Conservation (phyloP, 1,284 basidiomycete genomes). For the Malassezia globosa region DNA sequence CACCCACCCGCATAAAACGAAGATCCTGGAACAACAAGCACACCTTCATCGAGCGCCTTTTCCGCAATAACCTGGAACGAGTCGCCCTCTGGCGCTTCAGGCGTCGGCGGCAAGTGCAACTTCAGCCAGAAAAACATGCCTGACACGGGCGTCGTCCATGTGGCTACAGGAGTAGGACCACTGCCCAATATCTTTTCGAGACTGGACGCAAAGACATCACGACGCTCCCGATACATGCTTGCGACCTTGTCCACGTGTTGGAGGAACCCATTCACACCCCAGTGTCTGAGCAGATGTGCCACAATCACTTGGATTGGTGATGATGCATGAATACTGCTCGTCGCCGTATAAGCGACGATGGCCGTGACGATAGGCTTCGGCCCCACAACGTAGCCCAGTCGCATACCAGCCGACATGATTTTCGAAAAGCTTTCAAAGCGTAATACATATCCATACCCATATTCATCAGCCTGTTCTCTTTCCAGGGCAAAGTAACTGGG, state of each 20-base stretch:
- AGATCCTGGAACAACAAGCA: slow-evolving; percentile 66
- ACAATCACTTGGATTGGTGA: slow-evolving; percentile 65
- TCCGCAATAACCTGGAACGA: slow-evolving; percentile 65
- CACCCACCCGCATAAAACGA: slow-evolving; percentile 50
- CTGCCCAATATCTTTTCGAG: slow-evolving; percentile 61
- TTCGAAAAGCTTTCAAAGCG: slow-evolving; percentile 57
- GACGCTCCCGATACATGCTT: slow-evolving; percentile 65
- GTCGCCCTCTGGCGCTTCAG: slow-evolving; percentile 52
- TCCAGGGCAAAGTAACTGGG: slow-evolving; percentile 41
- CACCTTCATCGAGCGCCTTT: slow-evolving; percentile 66
- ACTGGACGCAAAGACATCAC: slow-evolving; percentile 67
- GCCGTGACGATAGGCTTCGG: slow-evolving; percentile 62
- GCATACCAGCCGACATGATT: slow-evolving; percentile 47
- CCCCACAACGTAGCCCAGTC: slow-evolving; percentile 68
- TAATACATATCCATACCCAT: slow-evolving; percentile 39
- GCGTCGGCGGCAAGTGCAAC: slow-evolving; percentile 34
- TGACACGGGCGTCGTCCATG: slow-evolving; percentile 70
- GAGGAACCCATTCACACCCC: slow-evolving; percentile 60
- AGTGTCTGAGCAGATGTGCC: slow-evolving; percentile 60
- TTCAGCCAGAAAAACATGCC: slow-evolving; percentile 53
- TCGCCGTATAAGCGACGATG: slow-evolving; percentile 60
- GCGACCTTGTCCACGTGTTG: slow-evolving; percentile 61
- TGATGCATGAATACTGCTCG: slow-evolving; percentile 63
- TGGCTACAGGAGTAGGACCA: slow-evolving; percentile 21
- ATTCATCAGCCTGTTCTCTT: slow-evolving; percentile 26